Evolutionary conservation across 2,329 filamentous ascomycete genomes (phyloP).

Genomic region (Fonsecaea pedrosoi): DNA sequence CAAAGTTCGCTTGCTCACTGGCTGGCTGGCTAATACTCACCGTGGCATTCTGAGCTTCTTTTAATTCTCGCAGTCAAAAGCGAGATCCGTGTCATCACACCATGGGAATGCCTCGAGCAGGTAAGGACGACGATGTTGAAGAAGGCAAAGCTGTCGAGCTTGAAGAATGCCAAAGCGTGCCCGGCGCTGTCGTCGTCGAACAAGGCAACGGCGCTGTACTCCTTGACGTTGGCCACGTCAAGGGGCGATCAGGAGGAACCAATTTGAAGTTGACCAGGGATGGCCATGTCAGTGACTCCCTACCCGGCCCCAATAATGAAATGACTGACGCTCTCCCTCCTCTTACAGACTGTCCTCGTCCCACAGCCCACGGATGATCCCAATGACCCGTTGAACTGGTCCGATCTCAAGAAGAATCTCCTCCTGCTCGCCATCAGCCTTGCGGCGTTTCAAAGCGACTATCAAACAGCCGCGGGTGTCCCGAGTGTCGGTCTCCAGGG

Average conservation of each 20-base stretch:
- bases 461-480: slow-evolving; percentile 48
- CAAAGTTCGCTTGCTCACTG: neutral
- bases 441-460: slow-evolving; percentile 49
- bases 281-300: slow-evolving; percentile 31
- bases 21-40: neutral
- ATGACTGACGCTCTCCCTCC: neutral
- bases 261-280: slow-evolving; percentile 43
- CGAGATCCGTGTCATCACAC: neutral
- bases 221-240: slow-evolving; percentile 1
- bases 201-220: slow-evolving; percentile 4
- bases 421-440: slow-evolving; percentile 40
- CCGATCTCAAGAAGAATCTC: slow-evolving; percentile 10
- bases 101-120: neutral
- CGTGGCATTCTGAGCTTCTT: neutral
- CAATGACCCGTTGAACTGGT: slow-evolving; percentile 62
- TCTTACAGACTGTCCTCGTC: slow-evolving; percentile 56
- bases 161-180: neutral
- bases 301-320: neutral
- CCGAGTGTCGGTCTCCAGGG: slow-evolving; percentile 49
- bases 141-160: neutral
- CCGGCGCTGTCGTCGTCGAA: neutral
- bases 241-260: neutral
- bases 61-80: neutral
- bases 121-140: neutral
- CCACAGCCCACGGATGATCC: slow-evolving; percentile 59